Percentiles rank a stretch among this genome's conserved stretches.
These are phyloP conservation scores for Cardamine chenopodiifolia DNA, from an alignment of 345 rosid species.

Conservation along the genomic window DNA sequence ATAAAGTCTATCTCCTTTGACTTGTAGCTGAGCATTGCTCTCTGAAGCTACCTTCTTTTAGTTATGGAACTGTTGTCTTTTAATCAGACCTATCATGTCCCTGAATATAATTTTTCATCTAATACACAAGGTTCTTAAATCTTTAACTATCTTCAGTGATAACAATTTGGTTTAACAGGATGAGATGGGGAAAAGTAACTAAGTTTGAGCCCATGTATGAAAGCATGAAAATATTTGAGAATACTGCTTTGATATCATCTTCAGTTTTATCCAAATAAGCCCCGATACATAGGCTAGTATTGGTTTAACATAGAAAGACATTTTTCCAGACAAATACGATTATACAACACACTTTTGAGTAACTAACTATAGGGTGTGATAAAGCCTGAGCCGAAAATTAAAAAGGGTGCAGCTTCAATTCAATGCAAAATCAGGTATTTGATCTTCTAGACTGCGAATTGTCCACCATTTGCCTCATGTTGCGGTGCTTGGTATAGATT, in stretches of 20 bases:
- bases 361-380: neutral
- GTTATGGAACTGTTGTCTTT: neutral
- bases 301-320: neutral
- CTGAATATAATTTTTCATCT: neutral
- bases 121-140: neutral
- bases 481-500: constrained; percentile 56
- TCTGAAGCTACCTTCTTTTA: constrained; percentile 2
- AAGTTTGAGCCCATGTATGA: neutral
- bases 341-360: constrained; percentile 15
- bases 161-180: neutral
- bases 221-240: neutral
- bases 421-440: constrained; percentile 10
- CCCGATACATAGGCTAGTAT: neutral
- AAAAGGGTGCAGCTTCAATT: constrained; percentile 3
- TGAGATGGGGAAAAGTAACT: neutral
- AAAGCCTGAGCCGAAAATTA: neutral
- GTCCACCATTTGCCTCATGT: constrained; percentile 24
- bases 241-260: neutral
- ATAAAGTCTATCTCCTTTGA: constrained; percentile 1
- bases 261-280: neutral
- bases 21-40: constrained; percentile 11
- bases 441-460: constrained; percentile 11
- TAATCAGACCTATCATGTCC: neutral
- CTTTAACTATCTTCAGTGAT: neutral
- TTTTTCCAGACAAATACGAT: neutral